Conservation (phyloP, 2,329 filamentous ascomycete species). For the Hymenotorrendiella dingleyae region DNA sequence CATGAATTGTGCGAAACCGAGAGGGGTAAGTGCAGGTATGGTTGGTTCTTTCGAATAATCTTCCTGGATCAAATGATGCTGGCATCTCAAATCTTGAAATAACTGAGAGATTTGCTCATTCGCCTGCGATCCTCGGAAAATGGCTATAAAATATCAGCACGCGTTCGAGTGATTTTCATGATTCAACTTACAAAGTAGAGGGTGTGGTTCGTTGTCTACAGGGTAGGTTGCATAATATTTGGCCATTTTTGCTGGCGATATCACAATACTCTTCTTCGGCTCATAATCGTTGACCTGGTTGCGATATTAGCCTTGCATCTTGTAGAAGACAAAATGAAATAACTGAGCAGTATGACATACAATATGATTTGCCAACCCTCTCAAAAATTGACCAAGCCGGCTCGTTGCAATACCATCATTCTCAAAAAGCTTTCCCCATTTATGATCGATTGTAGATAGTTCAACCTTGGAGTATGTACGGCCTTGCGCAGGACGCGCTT, state of each 20-base stretch:
- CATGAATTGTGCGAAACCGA: constrained; percentile 68
- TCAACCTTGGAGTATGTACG: constrained; percentile 34
- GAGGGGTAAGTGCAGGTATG: constrained; percentile 59
- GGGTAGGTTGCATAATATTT: constrained; percentile 65
- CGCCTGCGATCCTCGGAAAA: constrained; percentile 23
- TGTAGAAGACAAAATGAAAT: too few relatives aligned
- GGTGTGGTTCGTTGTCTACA: constrained; percentile 59
- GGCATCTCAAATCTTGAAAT: constrained; percentile 46
- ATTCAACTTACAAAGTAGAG: constrained; percentile 57
- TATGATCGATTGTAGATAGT: constrained; percentile 57
- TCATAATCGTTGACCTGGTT: constrained; percentile 61
- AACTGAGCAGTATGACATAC: constrained; percentile 39
- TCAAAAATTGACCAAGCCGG: constrained; percentile 64
- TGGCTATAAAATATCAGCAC: constrained; percentile 14
- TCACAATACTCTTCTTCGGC: constrained; percentile 61
- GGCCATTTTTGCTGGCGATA: constrained; percentile 70
- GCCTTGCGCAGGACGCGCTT: constrained; percentile 12
- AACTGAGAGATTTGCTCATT: constrained; percentile 50
- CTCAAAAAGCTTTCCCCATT: constrained; percentile 74
- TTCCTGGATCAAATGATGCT: constrained; percentile 61
- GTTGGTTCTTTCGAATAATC: constrained; percentile 45
- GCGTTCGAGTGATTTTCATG: background rate
- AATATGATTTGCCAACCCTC: constrained; percentile 68
- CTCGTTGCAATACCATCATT: constrained; percentile 59
- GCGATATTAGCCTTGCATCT: background rate